phyloP scores from a whole-genome alignment of 441 rosid species.

The Melastoma candidum region DNA sequence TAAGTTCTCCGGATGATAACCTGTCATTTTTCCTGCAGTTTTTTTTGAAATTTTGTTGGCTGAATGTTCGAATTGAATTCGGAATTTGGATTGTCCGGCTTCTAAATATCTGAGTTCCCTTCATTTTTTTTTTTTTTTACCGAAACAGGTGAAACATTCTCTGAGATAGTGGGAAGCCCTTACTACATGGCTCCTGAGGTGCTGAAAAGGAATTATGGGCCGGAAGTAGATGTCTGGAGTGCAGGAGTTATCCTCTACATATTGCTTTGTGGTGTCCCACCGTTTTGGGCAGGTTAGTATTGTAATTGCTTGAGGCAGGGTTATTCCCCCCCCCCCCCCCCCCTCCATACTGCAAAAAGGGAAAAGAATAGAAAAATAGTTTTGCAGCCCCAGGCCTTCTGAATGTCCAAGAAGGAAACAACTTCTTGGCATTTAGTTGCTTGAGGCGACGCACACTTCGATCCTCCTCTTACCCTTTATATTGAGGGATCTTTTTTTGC shows the following conservation, averaged over 20 bases:
- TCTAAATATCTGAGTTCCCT: not conserved
- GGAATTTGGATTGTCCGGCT: too few relatives aligned
- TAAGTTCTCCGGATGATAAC: constrained; percentile 18
- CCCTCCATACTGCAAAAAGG: not conserved
- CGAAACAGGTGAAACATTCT: constrained; percentile 44
- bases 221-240: constrained; percentile 73
- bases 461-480: too few relatives aligned
- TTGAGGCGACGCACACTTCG: too few relatives aligned
- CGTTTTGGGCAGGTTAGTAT: constrained; percentile 71
- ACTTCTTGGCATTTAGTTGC: too few relatives aligned
- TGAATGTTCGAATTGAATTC: too few relatives aligned
- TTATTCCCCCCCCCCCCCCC: not conserved
- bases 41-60: not conserved
- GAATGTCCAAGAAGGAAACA: too few relatives aligned
- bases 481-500: too few relatives aligned
- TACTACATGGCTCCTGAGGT: constrained; percentile 85
- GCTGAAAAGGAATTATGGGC: constrained; percentile 54
- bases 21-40: not conserved
- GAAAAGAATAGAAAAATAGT: not conserved
- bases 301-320: constrained; percentile 4
- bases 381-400: not conserved
- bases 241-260: constrained; percentile 78
- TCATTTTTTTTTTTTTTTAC: not conserved
- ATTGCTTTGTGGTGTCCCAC: constrained; percentile 63
- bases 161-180: constrained; percentile 69